Base-by-base conservation (phyloP, 345 rosid genomes). In the Eucalyptus erythrocorys region DNA sequence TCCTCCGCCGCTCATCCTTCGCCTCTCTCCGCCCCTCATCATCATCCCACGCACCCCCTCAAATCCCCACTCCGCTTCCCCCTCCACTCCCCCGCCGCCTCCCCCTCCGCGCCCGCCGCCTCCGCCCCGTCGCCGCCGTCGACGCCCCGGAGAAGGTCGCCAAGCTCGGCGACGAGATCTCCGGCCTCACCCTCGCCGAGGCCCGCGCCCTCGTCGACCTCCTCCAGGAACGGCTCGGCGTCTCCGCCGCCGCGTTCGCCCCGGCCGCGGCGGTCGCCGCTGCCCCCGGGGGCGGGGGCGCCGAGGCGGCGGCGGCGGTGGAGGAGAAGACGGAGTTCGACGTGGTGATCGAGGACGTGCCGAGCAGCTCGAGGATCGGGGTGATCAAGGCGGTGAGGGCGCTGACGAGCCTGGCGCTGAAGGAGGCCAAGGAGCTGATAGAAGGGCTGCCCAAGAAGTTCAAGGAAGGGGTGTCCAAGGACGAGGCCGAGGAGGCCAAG, bases 371-470 rank as follows among this genome's bases (percentile, higher is more conserved):
- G 2, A 97, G 99, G 92, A 96, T 97, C 8, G 90, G 94, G 17
- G 99, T 95, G 92, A 97, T 97, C 71, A 96, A 97, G 91, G 94
- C 98, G 15, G 97, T 96, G 24, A 93, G 98, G 95, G 94, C 91
- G 34, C 81, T 94, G 91, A 95, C 99, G 45, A 96, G 88, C 92
- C 91, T 97, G 96, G 97, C 97, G 0, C 91, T 97, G 91, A 96
- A 97, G 91, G 99, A 97, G 87, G 99, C 99, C 4, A 96, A 97
- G 76, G 99, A 96, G 6, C 90, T 97, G 48, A 94, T 96, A 27
- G 99, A 96, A 89, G 98, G 98, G 5, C 91, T 97, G 89, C 99
- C 99, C 0, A 96, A 96, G 96, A 97, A 96, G 92, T 94, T 97
- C 26, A 97, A 95, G 68, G 99, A 94, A 66, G 97, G 97, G 0